Conservation (phyloP, 148 eudicot genomes). For the Rhododendron kiyosumense region DNA sequence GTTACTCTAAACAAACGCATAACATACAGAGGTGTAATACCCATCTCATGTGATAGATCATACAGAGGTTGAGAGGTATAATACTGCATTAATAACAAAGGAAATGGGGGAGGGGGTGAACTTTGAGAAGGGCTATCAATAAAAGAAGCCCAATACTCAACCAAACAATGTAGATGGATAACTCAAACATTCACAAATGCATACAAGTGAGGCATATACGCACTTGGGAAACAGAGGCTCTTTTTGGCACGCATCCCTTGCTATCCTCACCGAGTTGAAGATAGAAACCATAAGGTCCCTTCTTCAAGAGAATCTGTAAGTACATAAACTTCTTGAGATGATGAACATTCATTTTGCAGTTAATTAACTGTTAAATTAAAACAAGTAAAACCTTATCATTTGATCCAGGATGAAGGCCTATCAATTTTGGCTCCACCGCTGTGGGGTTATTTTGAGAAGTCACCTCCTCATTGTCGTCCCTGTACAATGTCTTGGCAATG, state of each 20-base stretch:
- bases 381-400: conserved; percentile 63
- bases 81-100: not conserved
- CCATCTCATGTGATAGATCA: not conserved
- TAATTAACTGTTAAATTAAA: not conserved
- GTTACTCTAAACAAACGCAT: not conserved
- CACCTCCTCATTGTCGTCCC: conserved; percentile 76
- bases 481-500: conserved; percentile 81
- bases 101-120: not conserved
- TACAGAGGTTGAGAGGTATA: not conserved
- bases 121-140: not conserved
- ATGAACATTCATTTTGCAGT: not conserved
- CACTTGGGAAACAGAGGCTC: conserved; percentile 70
- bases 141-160: not conserved
- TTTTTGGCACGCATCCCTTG: conserved; percentile 73
- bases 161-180: not conserved
- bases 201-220: not conserved
- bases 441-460: conserved; percentile 27
- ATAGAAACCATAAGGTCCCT: conserved; percentile 87
- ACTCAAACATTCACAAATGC: not conserved
- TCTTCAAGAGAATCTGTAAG: conserved; percentile 66
- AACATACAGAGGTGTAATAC: not conserved
- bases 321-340: not conserved
- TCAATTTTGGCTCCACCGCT: conserved; percentile 76
- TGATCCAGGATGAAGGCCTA: conserved; percentile 74
- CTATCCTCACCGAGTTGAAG: conserved; percentile 96